Evolutionary conservation across 768 basidiomycete species (phyloP).

Genomic region (Collybia sp.): DNA sequence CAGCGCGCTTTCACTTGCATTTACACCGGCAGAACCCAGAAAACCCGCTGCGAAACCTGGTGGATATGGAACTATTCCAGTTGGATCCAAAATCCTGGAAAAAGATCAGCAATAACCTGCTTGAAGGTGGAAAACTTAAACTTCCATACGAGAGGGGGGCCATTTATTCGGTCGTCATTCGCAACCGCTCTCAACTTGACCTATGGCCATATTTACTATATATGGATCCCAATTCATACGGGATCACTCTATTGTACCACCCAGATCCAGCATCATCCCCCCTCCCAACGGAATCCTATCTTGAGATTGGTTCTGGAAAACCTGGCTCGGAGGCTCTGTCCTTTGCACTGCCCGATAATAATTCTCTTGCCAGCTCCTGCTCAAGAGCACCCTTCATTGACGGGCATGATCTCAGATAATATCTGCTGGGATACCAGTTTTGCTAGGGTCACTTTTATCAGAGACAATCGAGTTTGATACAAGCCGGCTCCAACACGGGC

Average conservation of each 20-base stretch:
- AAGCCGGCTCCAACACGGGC: too few relatives aligned
- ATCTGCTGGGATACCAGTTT: not conserved
- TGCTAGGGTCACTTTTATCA: not conserved
- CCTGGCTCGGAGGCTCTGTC: constrained; percentile 43
- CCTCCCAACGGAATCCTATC: constrained; percentile 31
- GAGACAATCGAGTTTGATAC: not conserved
- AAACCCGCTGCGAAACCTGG: constrained; percentile 38
- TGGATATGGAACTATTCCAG: constrained; percentile 49
- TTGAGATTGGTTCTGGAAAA: constrained; percentile 38
- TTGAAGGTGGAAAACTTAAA: constrained; percentile 42
- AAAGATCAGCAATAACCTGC: constrained; percentile 38
- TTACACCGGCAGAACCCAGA: constrained; percentile 46
- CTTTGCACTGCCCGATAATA: constrained; percentile 32
- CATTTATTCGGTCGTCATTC: constrained; percentile 44
- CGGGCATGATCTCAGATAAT: not conserved
- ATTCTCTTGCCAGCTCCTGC: constrained; percentile 42
- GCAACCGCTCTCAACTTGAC: constrained; percentile 44
- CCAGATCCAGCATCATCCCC: constrained; percentile 41
- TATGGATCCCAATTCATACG: constrained; percentile 54
- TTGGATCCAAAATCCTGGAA: constrained; percentile 40
- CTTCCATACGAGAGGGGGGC: constrained; percentile 36
- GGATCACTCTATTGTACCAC: constrained; percentile 51
- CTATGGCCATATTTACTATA: constrained; percentile 63
- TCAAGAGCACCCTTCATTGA: constrained; percentile 37
- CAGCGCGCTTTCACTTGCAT: constrained; percentile 57